A percentile compares a stretch with the other conserved stretches of the same genome.
Evolutionary conservation across 2,329 filamentous ascomycete species (phyloP).

Genomic region (Fusarium sp.): DNA sequence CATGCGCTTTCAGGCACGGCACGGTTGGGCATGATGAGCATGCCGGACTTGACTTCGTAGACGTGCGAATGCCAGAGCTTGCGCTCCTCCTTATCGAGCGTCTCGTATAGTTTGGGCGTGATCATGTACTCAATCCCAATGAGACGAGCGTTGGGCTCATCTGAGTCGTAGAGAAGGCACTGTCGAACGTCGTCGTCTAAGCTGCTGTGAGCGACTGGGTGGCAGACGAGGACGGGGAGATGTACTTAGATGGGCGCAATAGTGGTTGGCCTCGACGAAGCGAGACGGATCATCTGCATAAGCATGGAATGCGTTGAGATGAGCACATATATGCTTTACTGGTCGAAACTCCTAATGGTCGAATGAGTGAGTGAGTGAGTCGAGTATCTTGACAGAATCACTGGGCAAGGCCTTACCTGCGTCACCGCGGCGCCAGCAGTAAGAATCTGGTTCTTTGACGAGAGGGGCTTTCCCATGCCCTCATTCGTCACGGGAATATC

Average conservation of each 20-base stretch:
- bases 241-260: constrained; percentile 77
- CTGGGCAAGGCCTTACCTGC: constrained; percentile 56
- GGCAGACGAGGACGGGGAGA: accelerated
- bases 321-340: constrained; percentile 79
- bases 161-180: constrained; percentile 85
- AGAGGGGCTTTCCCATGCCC: constrained; percentile 59
- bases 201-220: constrained; percentile 52
- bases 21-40: constrained; percentile 80
- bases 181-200: constrained; percentile 75
- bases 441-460: constrained; percentile 66
- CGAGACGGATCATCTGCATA: constrained; percentile 79
- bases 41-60: constrained; percentile 81
- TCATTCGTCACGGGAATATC: constrained; percentile 36
- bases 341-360: constrained; percentile 71
- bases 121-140: constrained; percentile 94
- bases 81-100: constrained; percentile 73
- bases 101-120: constrained; percentile 73
- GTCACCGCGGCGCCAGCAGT: constrained; percentile 69
- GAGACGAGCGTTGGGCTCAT: constrained; percentile 73
- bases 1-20: constrained; percentile 70
- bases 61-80: constrained; percentile 82
- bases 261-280: constrained; percentile 83
- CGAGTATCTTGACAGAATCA: not conserved
- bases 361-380: not conserved
- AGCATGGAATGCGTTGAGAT: constrained; percentile 87